Base-by-base conservation (phyloP, 2,329 filamentous ascomycete genomes). In the Daldinia sp. region DNA sequence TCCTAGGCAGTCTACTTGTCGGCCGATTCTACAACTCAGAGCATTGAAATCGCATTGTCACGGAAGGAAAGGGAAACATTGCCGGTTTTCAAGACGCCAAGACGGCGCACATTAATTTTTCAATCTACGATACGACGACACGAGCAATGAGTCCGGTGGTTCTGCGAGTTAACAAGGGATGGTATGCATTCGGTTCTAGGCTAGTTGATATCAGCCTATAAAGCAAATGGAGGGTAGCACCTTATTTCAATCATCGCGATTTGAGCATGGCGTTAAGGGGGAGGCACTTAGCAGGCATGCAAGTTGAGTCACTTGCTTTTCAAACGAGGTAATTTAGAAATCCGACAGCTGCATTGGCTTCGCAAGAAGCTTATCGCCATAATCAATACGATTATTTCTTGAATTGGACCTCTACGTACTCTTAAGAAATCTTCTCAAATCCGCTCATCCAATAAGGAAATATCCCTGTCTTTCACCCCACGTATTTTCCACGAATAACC, bases 1-100 rank as follows among this genome's bases (percentile, higher is more conserved):
- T 98, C 76, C 77, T 97, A n/a, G 95, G 95, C 26, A 96, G 96
- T 78, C 81, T 98, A 48, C 87, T 88, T 0, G 86, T 96, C 68
- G 93, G 94, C 33, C 88, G 94, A 71, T 96, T 89, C 63, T 71
- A 72, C 60, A 69, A 51, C 57, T 58, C 65, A 50, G 75, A 76
- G 51, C 75, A 77, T 63, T 77, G 61, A 65, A 57, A 48, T 1
- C 41, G 50, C 39, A 51, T 28, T 30, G 56, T 33, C n/a, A 30
- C 63, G 30, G 28, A 39, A 26, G 42, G 13, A 23, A 51, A 50
- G 28, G 28, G 23, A 65, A 54, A 10, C 39, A 60, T 65, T 71
- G 55, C 61, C 60, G 64, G 35, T 33, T 60, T 65, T 58, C 54
- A 57, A 55, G 44, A 64, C 28, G 65, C 68, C 68, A 71, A 71